A percentile compares a stretch with the other conserved stretches of the same genome.
Evolutionary conservation across 352 stramenopile genomes (phyloP).

Genomic region (Globisporangium solare): DNA sequence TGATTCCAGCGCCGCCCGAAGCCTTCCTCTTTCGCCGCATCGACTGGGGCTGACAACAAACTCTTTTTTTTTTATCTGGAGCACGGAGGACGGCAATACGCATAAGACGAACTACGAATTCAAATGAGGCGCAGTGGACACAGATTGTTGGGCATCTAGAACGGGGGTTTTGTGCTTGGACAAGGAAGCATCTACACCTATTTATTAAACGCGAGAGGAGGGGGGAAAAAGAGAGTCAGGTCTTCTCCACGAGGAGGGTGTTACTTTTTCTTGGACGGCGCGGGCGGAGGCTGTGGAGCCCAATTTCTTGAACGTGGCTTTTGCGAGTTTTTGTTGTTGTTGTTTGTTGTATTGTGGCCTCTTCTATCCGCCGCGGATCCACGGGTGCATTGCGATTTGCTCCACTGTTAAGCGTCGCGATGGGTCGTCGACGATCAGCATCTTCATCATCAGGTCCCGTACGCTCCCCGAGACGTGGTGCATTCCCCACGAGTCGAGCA

Average conservation of each 20-base stretch:
- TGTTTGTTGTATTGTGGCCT: no score
- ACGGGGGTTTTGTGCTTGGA: conserved; percentile 17
- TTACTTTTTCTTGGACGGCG: background rate
- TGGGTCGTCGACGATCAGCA: conserved; percentile 83
- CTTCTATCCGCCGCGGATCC: conserved; percentile 61
- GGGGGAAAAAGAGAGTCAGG: background rate
- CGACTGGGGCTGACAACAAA: conserved; percentile 49
- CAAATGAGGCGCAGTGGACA: conserved; percentile 3
- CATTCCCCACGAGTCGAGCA: conserved; percentile 87
- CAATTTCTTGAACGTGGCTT: background rate
- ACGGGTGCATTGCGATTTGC: conserved; percentile 81
- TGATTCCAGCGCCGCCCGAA: conserved; percentile 53
- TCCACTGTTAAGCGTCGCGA: conserved; percentile 68
- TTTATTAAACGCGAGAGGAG: conserved; percentile 17
- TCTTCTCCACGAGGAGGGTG: background rate
- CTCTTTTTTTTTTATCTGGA: background rate
- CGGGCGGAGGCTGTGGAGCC: no score
- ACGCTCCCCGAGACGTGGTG: conserved; percentile 68
- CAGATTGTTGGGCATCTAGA: conserved; percentile 14
- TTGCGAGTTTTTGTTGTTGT: no score
- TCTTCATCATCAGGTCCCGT: conserved; percentile 68
- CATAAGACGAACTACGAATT: background rate
- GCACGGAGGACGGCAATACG: background rate
- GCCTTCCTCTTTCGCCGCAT: conserved; percentile 39
- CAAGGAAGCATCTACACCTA: conserved; percentile 29